These are phyloP conservation scores for Nemania diffusa DNA, from an alignment of 2,329 filamentous ascomycete species.

Conservation along the genomic window DNA sequence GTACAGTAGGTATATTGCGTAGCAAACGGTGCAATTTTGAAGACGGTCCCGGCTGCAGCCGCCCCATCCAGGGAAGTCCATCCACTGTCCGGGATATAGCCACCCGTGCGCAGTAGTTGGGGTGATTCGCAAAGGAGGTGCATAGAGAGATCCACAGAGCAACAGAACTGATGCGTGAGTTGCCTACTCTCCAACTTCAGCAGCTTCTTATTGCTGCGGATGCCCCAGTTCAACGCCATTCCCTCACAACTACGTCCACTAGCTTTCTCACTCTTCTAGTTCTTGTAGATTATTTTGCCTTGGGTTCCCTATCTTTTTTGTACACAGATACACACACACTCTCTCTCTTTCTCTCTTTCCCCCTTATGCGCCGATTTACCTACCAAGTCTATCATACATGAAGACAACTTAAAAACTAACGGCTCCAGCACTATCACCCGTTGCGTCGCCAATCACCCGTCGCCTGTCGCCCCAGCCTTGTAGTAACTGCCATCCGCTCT, in stretches of 20 bases:
- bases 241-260: constrained; percentile 6
- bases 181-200: constrained; percentile 25
- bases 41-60: constrained; percentile 22
- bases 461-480: neutral
- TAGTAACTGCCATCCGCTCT: constrained; percentile 1
- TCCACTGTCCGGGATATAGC: constrained; percentile 12
- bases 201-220: constrained; percentile 12
- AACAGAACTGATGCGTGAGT: constrained; percentile 7
- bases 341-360: neutral
- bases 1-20: neutral
- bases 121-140: constrained; percentile 14
- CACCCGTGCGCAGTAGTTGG: neutral
- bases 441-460: neutral
- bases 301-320: neutral
- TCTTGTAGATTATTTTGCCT: constrained; percentile 23
- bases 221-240: constrained; percentile 19
- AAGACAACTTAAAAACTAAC: constrained; percentile 6
- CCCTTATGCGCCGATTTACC: neutral
- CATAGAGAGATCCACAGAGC: neutral
- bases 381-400: constrained; percentile 1
- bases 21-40: constrained; percentile 13
- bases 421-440: neutral
- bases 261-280: neutral
- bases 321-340: no score
- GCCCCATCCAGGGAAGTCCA: constrained; percentile 20